Evolutionary conservation across 2,329 filamentous ascomycete genomes (phyloP).

Genomic region (Dichotomopilus funicola): DNA sequence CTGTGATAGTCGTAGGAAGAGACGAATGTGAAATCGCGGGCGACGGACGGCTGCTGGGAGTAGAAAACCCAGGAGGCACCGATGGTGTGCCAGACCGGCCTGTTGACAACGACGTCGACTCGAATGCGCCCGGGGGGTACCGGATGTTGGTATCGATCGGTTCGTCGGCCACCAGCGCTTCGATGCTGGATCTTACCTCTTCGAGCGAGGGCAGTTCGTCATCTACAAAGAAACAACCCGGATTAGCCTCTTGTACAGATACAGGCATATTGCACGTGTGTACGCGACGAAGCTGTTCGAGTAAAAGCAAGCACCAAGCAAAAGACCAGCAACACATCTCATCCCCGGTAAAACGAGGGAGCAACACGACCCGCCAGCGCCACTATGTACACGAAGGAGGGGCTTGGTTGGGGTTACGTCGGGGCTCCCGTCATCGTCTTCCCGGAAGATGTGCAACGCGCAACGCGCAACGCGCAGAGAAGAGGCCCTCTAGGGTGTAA

Average conservation of each 20-base stretch:
- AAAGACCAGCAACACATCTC: neutral
- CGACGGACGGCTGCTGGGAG: slow-evolving; percentile 34
- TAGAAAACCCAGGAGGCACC: slow-evolving; percentile 42
- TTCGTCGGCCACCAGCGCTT: slow-evolving; percentile 63
- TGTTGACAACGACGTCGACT: slow-evolving; percentile 6
- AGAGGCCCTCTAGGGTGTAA: slow-evolving; percentile 29
- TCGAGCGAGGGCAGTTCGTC: slow-evolving; percentile 56
- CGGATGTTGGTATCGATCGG: slow-evolving; percentile 24
- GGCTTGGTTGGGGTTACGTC: slow-evolving; percentile 38
- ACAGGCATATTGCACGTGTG: too few relatives aligned
- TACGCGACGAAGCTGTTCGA: neutral
- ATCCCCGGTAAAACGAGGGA: slow-evolving; percentile 6
- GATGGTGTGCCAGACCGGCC: slow-evolving; percentile 30
- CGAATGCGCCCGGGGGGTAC: slow-evolving; percentile 27
- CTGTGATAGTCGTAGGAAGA: slow-evolving; percentile 10
- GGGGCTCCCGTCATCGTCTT: slow-evolving; percentile 59
- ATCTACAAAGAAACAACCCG: slow-evolving; percentile 40
- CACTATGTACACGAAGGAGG: slow-evolving; percentile 38
- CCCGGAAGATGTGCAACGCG: slow-evolving; percentile 37
- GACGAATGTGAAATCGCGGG: slow-evolving; percentile 25
- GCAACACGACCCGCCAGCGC: slow-evolving; percentile 26
- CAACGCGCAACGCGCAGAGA: slow-evolving; percentile 33
- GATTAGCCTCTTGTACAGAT: slow-evolving; percentile 35
- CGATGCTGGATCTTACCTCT: slow-evolving; percentile 57
- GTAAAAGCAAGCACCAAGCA: neutral